A percentile compares a stretch with the other conserved stretches of the same genome.
Evolutionary conservation across 2,329 filamentous ascomycete species (phyloP).

Genomic region (Ascochyta viciae-villosae): DNA sequence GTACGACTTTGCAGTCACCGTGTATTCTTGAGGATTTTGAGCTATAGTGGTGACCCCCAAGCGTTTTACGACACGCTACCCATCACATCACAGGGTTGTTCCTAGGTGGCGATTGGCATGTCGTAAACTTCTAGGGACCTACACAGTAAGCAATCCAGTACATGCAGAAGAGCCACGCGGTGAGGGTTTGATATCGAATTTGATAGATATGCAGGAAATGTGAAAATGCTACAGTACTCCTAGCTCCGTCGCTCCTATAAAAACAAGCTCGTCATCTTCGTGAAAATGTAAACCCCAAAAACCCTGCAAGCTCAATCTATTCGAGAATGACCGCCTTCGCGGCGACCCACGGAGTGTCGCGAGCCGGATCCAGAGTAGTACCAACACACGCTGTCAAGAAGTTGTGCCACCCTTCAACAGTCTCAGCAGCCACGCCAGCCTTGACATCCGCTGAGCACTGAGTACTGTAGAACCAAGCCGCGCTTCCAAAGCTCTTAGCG

Average conservation of each 20-base stretch:
- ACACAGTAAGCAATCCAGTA: too few species aligned
- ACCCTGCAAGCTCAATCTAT: not conserved
- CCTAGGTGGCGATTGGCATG: too few species aligned
- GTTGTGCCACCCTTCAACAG: conserved; percentile 57
- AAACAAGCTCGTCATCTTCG: not conserved
- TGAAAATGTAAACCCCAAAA: not conserved
- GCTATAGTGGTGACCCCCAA: too few species aligned
- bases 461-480: conserved; percentile 66
- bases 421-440: conserved; percentile 54
- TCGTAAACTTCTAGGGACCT: too few species aligned
- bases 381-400: conserved; percentile 64
- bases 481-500: conserved; percentile 64
- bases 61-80: too few species aligned
- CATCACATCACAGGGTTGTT: too few species aligned
- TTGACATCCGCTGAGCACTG: conserved; percentile 59
- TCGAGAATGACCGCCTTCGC: conserved; percentile 44
- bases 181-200: not conserved
- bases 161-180: too few species aligned
- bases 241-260: conserved; percentile 2
- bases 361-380: conserved; percentile 54
- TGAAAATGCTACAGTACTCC: not conserved
- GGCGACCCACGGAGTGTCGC: conserved; percentile 59
- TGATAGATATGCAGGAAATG: not conserved
- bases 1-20: conserved; percentile 28
- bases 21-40: conserved; percentile 9